Conservation (phyloP, 2,329 filamentous ascomycete genomes). For the Myriosclerotinia curreyana region DNA sequence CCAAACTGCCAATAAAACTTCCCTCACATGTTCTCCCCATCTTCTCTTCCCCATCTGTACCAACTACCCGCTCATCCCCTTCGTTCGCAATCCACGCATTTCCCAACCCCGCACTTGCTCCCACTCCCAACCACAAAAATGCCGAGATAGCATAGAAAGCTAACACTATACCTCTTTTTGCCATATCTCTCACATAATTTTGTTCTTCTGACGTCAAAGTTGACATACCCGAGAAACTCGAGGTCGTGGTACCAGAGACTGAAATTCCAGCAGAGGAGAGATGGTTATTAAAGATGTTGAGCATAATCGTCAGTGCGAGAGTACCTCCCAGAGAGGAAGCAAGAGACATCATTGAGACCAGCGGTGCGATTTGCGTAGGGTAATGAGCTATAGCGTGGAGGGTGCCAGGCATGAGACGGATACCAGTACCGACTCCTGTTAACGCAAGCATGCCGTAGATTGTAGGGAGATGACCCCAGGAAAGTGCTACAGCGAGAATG, state of each 20-base stretch:
- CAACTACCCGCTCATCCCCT: constrained; percentile 25
- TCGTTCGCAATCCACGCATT: constrained; percentile 45
- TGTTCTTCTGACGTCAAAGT: constrained; percentile 36
- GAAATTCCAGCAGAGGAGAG: constrained; percentile 33
- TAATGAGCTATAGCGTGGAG: constrained; percentile 64
- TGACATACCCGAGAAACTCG: neutral
- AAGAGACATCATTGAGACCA: constrained; percentile 59
- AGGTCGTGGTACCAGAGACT: constrained; percentile 2
- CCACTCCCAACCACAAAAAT: constrained; percentile 50
- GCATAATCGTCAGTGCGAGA: constrained; percentile 64
- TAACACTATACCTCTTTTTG: constrained; percentile 60
- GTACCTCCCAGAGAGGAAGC: constrained; percentile 62
- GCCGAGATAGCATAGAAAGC: constrained; percentile 61
- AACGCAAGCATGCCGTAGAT: constrained; percentile 67
- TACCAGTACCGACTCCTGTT: constrained; percentile 59
- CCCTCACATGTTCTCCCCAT: constrained; percentile 24
- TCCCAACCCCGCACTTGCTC: constrained; percentile 47
- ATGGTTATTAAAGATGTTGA: constrained; percentile 64
- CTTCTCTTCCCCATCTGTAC: constrained; percentile 21
- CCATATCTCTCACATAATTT: constrained; percentile 46
- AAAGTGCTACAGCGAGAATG: constrained; percentile 56
- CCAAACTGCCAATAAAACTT: constrained; percentile 26
- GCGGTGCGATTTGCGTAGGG: constrained; percentile 53
- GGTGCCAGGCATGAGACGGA: constrained; percentile 60
- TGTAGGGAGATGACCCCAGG: constrained; percentile 46